A percentile compares a stretch with the other conserved stretches of the same genome.
Conservation (phyloP, 108 stramenopile species). For the Discostella pseudostelligera region DNA sequence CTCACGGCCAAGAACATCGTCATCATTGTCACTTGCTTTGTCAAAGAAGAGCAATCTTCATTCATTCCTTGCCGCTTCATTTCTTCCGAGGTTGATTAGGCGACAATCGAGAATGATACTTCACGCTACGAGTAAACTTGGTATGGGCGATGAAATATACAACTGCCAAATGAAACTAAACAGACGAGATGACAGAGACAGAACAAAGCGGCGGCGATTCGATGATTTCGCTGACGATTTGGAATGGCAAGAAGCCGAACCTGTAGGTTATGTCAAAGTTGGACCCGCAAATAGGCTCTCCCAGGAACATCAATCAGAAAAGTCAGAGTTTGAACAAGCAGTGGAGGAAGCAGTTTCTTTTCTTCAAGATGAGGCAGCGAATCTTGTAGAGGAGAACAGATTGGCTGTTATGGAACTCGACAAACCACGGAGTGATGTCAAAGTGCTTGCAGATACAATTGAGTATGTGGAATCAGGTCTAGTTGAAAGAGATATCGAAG, state of each 20-base stretch:
- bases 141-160: background rate
- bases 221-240: conserved; percentile 44
- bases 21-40: conserved; percentile 12
- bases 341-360: conserved; percentile 31
- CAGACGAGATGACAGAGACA: conserved; percentile 9
- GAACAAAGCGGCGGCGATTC: conserved; percentile 18
- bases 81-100: background rate
- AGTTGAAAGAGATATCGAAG: conserved; percentile 67
- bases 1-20: background rate
- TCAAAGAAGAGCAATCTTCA: background rate
- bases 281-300: background rate
- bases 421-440: conserved; percentile 25
- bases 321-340: conserved; percentile 17
- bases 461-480: conserved; percentile 52
- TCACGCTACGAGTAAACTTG: background rate
- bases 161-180: background rate
- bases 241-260: conserved; percentile 14
- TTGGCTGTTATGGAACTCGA: conserved; percentile 21
- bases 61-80: background rate
- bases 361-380: conserved; percentile 15
- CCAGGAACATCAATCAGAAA: background rate
- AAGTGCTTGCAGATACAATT: conserved; percentile 46
- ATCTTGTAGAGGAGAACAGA: background rate
- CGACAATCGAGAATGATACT: background rate
- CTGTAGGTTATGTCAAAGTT: background rate